These are phyloP conservation scores for Arthromyces matolae DNA, from an alignment of 768 basidiomycete species.

Conservation along the genomic window DNA sequence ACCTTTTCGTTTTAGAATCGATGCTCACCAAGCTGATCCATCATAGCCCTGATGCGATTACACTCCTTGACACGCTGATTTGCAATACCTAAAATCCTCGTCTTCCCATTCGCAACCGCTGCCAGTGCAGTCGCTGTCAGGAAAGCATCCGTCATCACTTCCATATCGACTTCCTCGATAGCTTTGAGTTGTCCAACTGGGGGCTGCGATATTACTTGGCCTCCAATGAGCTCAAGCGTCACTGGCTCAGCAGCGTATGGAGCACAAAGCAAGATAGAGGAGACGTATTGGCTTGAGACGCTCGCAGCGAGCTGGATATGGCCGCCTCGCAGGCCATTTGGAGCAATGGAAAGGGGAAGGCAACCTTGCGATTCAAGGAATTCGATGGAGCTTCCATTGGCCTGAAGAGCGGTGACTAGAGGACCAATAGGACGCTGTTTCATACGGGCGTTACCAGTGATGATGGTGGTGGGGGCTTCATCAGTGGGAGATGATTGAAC, in stretches of 20 bases:
- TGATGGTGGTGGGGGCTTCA: constrained; percentile 56
- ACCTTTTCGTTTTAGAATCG: too few relatives aligned
- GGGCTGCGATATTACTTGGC: constrained; percentile 95
- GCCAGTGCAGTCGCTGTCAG: constrained; percentile 91
- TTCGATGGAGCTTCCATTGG: constrained; percentile 74
- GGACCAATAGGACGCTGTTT: constrained; percentile 97
- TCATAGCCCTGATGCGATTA: constrained; percentile 95
- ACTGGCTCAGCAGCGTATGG: constrained; percentile 87
- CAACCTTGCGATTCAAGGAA: constrained; percentile 82
- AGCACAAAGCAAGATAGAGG: constrained; percentile 93
- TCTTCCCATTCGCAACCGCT: constrained; percentile 70
- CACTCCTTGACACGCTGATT: constrained; percentile 99
- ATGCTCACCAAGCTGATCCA: constrained; percentile 83
- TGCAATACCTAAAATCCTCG: constrained; percentile 90
- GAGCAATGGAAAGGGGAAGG: constrained; percentile 82
- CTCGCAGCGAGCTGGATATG: constrained; percentile 86
- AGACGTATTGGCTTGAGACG: constrained; percentile 97
- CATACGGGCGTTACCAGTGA: constrained; percentile 98
- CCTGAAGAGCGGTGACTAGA: constrained; percentile 81
- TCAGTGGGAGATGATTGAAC: constrained; percentile 47
- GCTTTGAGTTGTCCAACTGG: constrained; percentile 77
- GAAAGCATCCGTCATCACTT: constrained; percentile 99
- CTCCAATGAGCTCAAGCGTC: constrained; percentile 86
- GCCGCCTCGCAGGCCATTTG: constrained; percentile 79
- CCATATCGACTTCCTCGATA: constrained; percentile 91